Base-by-base conservation (phyloP, 2,329 filamentous ascomycete species). In the Aspergillus arachidicola region DNA sequence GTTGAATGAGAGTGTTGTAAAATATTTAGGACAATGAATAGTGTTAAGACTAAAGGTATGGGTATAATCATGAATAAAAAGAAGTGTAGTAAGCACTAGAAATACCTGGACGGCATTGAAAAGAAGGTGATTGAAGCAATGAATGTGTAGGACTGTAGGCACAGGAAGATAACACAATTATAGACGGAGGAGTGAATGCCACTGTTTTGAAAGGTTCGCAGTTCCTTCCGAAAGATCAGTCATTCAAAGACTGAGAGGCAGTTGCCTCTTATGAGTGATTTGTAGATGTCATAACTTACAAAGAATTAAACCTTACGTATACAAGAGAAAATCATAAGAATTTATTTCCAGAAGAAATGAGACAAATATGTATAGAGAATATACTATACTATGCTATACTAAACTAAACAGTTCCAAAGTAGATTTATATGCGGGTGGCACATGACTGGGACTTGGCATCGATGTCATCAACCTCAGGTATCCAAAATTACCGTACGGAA, bases 401-500 rank as follows among this genome's bases (percentile, higher is more conserved):
- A 28, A 7, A 28, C 26, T 28, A 36, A 6, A 36, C 16, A 36
- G 23, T 46, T 46, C 43, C 11, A 16, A 11, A 51, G 48, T 23
- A 51, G 23, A 32, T 28, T 51, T 7, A 51, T 21, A 36, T 34
- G 14, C 12, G 9, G 57, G 51, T 11, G 2, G 32, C 57, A 59
- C 57, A 50, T 59, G 57, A 54, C 28, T 38, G 4, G 14, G 28
- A 30, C 57, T 59, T 51, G 57, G 48, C 58, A 16, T 43, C 48
- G 46, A 59, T 46, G 36, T 53, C 46, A 59, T 30, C 19, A 55
- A 55, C 19, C 34, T 55, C 51, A 55, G 51, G 51, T 38, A 23
- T 55, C 51, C n/a, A 55, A n/a, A 34, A 9, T 54, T 54, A 54
- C 51, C 51, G 30, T 54, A 54, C n/a, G 16, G 51, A 11, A 23